Base-by-base conservation (phyloP, 352 stramenopile species). In the Pythium biforme region DNA sequence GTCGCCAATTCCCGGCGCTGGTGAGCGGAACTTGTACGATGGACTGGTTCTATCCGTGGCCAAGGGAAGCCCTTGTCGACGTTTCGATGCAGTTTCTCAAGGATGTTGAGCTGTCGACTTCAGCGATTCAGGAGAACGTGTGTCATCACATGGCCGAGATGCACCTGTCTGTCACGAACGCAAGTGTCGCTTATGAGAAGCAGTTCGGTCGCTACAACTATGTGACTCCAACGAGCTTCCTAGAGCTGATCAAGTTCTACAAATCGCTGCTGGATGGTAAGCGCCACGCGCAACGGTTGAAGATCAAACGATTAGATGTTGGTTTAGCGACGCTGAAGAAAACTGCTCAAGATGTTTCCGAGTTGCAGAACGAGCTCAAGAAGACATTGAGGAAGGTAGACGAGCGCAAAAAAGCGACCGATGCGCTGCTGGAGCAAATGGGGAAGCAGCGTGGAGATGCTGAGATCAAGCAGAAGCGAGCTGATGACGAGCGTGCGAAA, bases 221-320 rank as follows among this genome's bases (percentile, higher is more conserved):
- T 68, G 92, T 96, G 48, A 98, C 92, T 0, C 92, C 92, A 2
- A 98, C 94, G 33, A 96, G 80, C 2, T 98, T 97, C 53, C 64
- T 98, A 17, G 92, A 98, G 64, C 68, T 98, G 0, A 97, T 98
- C 60, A 75, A 80, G 9, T 97, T 98, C 51, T 98, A 97, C 59
- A 95, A 93, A 39, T 80, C 70, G 19, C 70, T 98, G 4, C 54
- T 97, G 5, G 55, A 59, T 17, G 33, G 50, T 11, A 90, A 94
- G 31, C 84, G 86, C n/a, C 55, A 66, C 0, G 74, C 76, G 2
- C 73, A 92, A 37, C 65, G 57, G 3, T 61, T 73, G 2, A 88
- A 89, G 45, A 94, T 96, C 50, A 76, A 86, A 27, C 78, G 90
- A 1, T 74, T 97, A 3, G 86, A 95, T 48, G 89, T 92, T 0